These are phyloP conservation scores for Coemansia sp. DNA, from an alignment of 192 early-diverging fungal genomes.

Conservation along the genomic window DNA sequence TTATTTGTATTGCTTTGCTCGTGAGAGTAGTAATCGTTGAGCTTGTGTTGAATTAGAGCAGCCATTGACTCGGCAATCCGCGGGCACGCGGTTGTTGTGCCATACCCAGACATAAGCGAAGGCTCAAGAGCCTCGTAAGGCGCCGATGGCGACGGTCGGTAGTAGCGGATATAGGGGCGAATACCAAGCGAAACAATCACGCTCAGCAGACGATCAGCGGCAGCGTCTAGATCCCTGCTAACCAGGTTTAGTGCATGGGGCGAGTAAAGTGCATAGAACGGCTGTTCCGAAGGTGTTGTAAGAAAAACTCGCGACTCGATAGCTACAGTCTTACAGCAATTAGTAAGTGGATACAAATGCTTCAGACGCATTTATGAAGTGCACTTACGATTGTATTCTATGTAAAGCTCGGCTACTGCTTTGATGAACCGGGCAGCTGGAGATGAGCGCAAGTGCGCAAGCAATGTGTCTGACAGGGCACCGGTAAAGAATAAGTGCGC, in stretches of 20 bases:
- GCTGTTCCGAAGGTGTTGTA: constrained; percentile 50
- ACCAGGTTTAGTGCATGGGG: constrained; percentile 27
- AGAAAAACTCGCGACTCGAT: constrained; percentile 54
- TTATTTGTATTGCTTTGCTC: constrained; percentile 28
- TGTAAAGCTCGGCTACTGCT: constrained; percentile 43
- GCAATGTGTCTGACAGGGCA: constrained; percentile 37
- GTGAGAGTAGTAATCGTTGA: constrained; percentile 72
- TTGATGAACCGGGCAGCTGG: constrained; percentile 40
- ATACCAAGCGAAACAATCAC: constrained; percentile 42
- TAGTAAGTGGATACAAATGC: not conserved
- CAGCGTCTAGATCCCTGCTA: constrained; percentile 41
- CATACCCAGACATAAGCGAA: not conserved
- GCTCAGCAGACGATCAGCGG: constrained; percentile 47
- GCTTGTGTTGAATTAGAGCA: constrained; percentile 57
- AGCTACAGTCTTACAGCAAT: constrained; percentile 18
- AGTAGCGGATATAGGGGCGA: constrained; percentile 46
- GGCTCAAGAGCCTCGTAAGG: not conserved
- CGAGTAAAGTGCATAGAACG: constrained; percentile 55
- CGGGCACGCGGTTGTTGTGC: constrained; percentile 7
- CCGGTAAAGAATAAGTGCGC: constrained; percentile 57
- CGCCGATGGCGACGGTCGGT: constrained; percentile 20
- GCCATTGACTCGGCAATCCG: constrained; percentile 45
- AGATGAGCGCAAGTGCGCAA: constrained; percentile 38
- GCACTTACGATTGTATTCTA: constrained; percentile 55
- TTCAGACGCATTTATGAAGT: not conserved